These are phyloP conservation scores for Margaritispora aquatica DNA, from an alignment of 495 filamentous ascomycete species.

Conservation along the genomic window DNA sequence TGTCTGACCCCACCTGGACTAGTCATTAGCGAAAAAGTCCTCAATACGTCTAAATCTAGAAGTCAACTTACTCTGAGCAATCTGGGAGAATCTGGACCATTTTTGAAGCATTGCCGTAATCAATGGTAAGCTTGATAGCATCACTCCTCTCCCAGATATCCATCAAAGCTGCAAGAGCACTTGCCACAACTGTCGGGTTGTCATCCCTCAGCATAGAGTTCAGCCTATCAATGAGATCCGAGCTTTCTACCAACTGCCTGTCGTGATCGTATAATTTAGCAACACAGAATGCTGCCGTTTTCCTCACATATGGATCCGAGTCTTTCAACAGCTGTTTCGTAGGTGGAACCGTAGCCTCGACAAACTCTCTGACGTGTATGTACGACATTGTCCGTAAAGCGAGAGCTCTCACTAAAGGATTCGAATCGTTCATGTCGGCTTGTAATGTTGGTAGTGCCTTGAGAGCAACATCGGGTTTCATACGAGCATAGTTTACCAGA, in stretches of 20 bases:
- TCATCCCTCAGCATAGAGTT: slow-evolving; percentile 90
- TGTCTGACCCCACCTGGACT: slow-evolving; percentile 89
- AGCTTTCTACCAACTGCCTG: slow-evolving; percentile 78
- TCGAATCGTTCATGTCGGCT: slow-evolving; percentile 87
- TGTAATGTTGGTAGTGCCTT: slow-evolving; percentile 87
- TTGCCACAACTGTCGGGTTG: slow-evolving; percentile 95
- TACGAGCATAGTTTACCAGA: slow-evolving; percentile 91
- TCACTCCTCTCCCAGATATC: slow-evolving; percentile 99
- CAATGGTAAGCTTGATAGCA: slow-evolving; percentile 95
- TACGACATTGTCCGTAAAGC: slow-evolving; percentile 95
- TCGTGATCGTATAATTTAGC: slow-evolving; percentile 98
- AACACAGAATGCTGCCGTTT: slow-evolving; percentile 94
- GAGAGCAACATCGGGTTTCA: slow-evolving; percentile 90
- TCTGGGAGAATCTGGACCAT: slow-evolving; percentile 94
- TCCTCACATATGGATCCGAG: slow-evolving; percentile 91
- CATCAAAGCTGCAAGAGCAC: slow-evolving; percentile 84
- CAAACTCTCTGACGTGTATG: slow-evolving; percentile 93
- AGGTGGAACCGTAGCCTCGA: slow-evolving; percentile 80
- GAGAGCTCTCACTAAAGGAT: slow-evolving; percentile 88
- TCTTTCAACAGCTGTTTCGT: slow-evolving; percentile 82
- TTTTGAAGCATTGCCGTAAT: slow-evolving; percentile 95
- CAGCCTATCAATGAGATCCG: slow-evolving; percentile 86
- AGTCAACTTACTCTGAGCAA: slow-evolving; percentile 78
- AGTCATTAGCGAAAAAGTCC: neutral
- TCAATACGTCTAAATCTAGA: neutral